These are phyloP conservation scores for Zygnema circumcarinatum DNA, from an alignment of 139 green algal genomes.

Conservation along the genomic window DNA sequence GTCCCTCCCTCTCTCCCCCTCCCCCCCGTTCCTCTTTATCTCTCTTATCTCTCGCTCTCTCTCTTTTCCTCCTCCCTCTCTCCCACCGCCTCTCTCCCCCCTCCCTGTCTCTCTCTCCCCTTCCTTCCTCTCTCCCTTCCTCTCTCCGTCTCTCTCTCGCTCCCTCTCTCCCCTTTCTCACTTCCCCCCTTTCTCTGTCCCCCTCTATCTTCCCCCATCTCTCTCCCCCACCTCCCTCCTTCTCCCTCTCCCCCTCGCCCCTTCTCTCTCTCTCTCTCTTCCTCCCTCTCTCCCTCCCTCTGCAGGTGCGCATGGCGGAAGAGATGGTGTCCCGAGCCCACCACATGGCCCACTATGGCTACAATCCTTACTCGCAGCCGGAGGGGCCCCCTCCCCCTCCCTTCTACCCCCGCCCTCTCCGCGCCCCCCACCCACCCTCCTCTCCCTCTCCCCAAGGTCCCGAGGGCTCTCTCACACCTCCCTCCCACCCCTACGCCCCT, in stretches of 20 bases:
- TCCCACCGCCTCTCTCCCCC: no score
- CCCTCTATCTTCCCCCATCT: no score
- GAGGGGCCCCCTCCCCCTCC: background rate
- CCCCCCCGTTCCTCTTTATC: no score
- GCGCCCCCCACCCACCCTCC: background rate
- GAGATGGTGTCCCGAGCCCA: constrained; percentile 30
- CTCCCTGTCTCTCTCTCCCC: no score
- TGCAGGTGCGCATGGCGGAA: constrained; percentile 47
- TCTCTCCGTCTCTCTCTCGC: no score
- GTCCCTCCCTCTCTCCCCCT: no score
- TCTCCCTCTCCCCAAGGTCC: background rate
- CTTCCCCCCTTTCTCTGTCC: no score
- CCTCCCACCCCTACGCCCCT: background rate
- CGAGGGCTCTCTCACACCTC: background rate
- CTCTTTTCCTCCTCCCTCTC: no score
- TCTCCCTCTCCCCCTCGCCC: background rate
- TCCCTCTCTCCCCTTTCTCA: no score
- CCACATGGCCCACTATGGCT: constrained; percentile 43
- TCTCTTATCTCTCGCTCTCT: no score
- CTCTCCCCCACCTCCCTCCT: no score
- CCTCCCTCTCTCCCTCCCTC: constrained; percentile 1
- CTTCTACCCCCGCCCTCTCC: background rate
- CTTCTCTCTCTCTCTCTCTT: constrained; percentile 9
- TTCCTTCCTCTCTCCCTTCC: no score
- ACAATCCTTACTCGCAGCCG: constrained; percentile 5